phyloP scores from a whole-genome alignment of 345 rosid species.

The Capsella bursapastoris region DNA sequence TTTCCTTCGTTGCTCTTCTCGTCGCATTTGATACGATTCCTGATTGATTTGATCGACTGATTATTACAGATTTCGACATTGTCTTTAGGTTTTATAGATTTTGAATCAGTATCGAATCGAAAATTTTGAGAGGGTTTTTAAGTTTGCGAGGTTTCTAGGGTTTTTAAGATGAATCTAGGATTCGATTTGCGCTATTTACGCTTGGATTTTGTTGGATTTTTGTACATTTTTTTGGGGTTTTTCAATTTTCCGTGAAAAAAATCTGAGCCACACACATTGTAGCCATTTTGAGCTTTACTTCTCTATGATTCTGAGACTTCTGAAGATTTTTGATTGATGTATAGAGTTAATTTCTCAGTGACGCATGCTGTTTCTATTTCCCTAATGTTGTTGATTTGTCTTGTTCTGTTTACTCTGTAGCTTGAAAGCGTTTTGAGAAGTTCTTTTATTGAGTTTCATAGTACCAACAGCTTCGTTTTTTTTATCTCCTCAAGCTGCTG shows the following conservation, averaged over 20 bases:
- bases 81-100: conserved; percentile 4
- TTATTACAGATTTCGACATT: conserved; percentile 17
- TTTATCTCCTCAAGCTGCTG: not conserved
- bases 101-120: conserved; percentile 5
- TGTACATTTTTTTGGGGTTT: not conserved
- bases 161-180: not conserved
- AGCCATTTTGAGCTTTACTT: not conserved
- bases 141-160: conserved; percentile 3
- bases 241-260: not conserved
- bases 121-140: not conserved
- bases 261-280: not conserved
- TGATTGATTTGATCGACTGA: not conserved
- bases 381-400: not conserved
- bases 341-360: not conserved
- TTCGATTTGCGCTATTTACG: conserved; percentile 11
- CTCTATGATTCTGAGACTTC: not conserved
- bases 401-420: not conserved
- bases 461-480: not conserved
- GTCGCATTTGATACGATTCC: not conserved
- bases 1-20: not conserved
- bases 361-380: not conserved
- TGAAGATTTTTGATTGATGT: not conserved
- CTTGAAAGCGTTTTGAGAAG: not conserved
- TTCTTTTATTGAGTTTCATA: not conserved
- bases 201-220: not conserved